Percentiles rank a stretch among this genome's conserved stretches.
Evolutionary conservation across 148 eudicot genomes (phyloP).

Genomic region (Diospyros lotus): DNA sequence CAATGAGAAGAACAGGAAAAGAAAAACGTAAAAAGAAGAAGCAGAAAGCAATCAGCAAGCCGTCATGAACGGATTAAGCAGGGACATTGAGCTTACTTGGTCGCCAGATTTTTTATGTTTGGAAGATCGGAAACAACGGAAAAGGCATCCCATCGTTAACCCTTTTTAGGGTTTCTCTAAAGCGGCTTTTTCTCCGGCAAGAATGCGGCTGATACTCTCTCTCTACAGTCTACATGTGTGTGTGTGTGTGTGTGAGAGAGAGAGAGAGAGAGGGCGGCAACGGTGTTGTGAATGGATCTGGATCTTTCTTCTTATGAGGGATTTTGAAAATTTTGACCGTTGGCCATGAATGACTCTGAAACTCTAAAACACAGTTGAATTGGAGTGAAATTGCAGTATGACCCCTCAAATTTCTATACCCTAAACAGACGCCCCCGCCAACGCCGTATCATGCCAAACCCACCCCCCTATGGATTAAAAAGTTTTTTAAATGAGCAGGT

Average conservation of each 20-base stretch:
- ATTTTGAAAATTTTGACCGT: background rate
- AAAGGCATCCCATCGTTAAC: conserved; percentile 43
- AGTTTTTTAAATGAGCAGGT: no score
- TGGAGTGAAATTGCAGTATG: no score
- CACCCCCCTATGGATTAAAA: no score
- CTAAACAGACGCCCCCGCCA: no score
- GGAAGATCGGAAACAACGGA: conserved; percentile 36
- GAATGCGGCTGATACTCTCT: background rate
- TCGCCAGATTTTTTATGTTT: conserved; percentile 14
- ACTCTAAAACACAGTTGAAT: no score
- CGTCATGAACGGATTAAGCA: background rate
- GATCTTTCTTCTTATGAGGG: background rate
- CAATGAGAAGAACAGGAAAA: conserved; percentile 1
- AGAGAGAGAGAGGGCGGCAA: background rate
- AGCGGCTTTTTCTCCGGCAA: background rate
- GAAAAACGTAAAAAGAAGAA: background rate
- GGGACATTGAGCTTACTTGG: conserved; percentile 3
- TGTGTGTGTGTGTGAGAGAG: background rate
- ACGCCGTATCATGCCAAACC: no score
- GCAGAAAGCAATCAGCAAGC: background rate
- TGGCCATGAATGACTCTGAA: background rate
- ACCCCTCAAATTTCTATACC: no score
- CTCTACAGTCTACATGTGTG: background rate
- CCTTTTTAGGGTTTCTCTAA: background rate
- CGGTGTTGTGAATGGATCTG: background rate